A percentile compares a stretch with the other conserved stretches of the same genome.
These are phyloP conservation scores for Dictyostelium capitatum DNA, from an alignment of 78 protist species.

Conservation along the genomic window DNA sequence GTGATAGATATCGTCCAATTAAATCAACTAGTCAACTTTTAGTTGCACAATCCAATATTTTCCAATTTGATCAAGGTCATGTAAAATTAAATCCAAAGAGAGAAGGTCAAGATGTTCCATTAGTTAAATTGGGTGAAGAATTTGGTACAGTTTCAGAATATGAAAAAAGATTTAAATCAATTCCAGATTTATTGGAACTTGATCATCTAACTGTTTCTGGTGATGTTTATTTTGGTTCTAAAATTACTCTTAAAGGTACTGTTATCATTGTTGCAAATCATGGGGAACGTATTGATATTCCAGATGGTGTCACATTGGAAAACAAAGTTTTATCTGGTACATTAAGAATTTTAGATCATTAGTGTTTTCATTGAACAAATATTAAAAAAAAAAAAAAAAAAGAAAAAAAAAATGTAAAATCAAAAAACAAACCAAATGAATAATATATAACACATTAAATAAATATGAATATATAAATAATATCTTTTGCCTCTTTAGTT, in stretches of 20 bases:
- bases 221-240: constrained; percentile 93
- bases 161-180: constrained; percentile 80
- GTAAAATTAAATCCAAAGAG: constrained; percentile 60
- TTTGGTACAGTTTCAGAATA: constrained; percentile 76
- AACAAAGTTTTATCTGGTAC: constrained; percentile 93
- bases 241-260: constrained; percentile 89
- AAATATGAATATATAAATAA: too few relatives aligned
- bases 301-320: constrained; percentile 92
- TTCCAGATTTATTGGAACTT: constrained; percentile 94
- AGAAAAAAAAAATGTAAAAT: background rate
- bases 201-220: constrained; percentile 95
- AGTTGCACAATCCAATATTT: constrained; percentile 92
- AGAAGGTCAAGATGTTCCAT: constrained; percentile 81
- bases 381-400: background rate
- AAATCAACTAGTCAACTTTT: constrained; percentile 94
- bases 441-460: too few relatives aligned
- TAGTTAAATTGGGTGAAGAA: constrained; percentile 92
- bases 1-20: constrained; percentile 98
- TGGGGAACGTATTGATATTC: constrained; percentile 90
- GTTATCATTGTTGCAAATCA: constrained; percentile 93
- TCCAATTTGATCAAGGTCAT: constrained; percentile 82
- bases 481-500: too few relatives aligned
- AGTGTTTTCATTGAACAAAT: background rate
- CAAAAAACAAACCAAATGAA: too few relatives aligned
- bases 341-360: constrained; percentile 89